Evolutionary conservation across 1,139 yeast species (phyloP).

Genomic region (Candida frijolesensis): DNA sequence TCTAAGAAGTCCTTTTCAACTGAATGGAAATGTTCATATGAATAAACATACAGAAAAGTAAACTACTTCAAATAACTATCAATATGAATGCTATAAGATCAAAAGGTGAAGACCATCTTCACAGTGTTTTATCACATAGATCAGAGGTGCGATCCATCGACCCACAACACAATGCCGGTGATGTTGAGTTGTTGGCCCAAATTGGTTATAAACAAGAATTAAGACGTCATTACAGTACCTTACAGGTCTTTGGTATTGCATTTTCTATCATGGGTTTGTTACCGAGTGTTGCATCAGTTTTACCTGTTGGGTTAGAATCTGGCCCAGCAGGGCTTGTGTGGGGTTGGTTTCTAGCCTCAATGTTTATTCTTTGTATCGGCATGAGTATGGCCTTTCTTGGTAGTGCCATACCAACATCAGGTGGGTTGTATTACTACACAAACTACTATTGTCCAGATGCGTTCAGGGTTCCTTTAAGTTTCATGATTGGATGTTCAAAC

Average conservation of each 20-base stretch:
- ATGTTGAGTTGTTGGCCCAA: conserved; percentile 52
- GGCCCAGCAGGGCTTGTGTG: conserved; percentile 56
- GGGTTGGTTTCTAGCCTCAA: conserved; percentile 71
- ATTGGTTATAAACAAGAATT: conserved; percentile 58
- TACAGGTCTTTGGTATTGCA: conserved; percentile 56
- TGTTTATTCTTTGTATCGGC: conserved; percentile 61
- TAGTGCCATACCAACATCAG: conserved; percentile 72
- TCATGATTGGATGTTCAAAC: conserved; percentile 48
- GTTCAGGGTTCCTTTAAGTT: conserved; percentile 37
- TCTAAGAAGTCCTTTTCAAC: no score
- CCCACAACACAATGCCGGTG: conserved; percentile 31
- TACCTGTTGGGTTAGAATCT: conserved; percentile 38
- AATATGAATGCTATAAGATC: conserved; percentile 18
- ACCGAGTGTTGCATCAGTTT: conserved; percentile 46
- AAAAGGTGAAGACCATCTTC: conserved; percentile 24
- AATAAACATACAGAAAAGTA: background rate
- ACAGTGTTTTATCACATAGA: conserved; percentile 24
- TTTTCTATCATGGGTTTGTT: conserved; percentile 55
- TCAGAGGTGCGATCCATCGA: conserved; percentile 32
- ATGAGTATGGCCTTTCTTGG: conserved; percentile 67
- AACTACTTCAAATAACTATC: background rate
- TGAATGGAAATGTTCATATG: background rate
- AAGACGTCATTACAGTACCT: conserved; percentile 46
- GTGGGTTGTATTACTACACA: conserved; percentile 67
- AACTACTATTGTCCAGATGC: conserved; percentile 38